Evolutionary conservation across 1,139 yeast species (phyloP).

Genomic region (Casaregolazyma suthepensis): DNA sequence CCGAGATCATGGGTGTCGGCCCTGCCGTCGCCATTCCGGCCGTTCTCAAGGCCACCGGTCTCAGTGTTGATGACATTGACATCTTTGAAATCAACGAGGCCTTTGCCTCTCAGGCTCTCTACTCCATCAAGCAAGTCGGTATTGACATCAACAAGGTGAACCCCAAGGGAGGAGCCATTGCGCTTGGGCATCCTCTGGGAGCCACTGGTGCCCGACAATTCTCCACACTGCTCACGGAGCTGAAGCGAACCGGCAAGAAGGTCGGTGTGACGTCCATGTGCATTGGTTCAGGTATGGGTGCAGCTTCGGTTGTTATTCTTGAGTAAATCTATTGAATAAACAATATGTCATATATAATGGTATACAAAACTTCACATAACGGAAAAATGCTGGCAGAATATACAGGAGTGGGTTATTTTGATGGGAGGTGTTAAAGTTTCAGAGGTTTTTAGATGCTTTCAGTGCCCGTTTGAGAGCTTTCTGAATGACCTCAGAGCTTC

Average conservation of each 20-base stretch:
- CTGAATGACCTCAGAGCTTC: no score
- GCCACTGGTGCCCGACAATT: constrained; percentile 94
- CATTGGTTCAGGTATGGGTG: constrained; percentile 98
- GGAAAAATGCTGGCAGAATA: neutral
- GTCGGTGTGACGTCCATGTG: constrained; percentile 94
- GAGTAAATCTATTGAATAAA: constrained; percentile 39
- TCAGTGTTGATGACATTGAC: constrained; percentile 59
- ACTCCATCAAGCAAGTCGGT: constrained; percentile 59
- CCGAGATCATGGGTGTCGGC: constrained; percentile 95
- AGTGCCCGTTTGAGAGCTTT: no score
- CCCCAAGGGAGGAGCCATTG: constrained; percentile 94
- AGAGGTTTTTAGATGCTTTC: no score
- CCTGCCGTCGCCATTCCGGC: constrained; percentile 92
- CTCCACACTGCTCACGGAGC: constrained; percentile 78
- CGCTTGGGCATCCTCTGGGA: constrained; percentile 93
- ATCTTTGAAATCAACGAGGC: constrained; percentile 92
- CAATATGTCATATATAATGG: neutral
- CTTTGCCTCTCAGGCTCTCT: constrained; percentile 89
- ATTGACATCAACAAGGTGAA: constrained; percentile 71
- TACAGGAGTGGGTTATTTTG: no score
- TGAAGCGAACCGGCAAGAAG: constrained; percentile 59
- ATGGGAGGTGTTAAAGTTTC: no score
- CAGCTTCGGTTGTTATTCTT: constrained; percentile 76
- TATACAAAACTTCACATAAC: neutral
- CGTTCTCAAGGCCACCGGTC: constrained; percentile 59